Base-by-base conservation (phyloP, 192 early-diverging fungal species). In the Gryganskiella cystojenkinii region DNA sequence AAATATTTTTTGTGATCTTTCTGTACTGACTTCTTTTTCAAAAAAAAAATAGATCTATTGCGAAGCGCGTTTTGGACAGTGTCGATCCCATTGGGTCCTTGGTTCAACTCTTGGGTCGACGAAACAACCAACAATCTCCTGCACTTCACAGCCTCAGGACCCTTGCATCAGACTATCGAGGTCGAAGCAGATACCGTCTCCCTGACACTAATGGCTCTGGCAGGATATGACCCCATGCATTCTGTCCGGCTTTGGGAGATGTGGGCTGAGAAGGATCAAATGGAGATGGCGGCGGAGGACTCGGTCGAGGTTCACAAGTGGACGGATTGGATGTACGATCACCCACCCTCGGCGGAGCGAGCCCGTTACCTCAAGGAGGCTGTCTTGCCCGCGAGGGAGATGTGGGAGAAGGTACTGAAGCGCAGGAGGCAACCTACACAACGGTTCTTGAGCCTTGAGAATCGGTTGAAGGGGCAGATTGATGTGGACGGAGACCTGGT, bases 151-250 rank as follows among this genome's bases (percentile, higher is more conserved):
- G 52, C 73, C 19, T 62, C 63, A 53, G 58, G 64, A 28, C 66
- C 62, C 9, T 76, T 81, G 22, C 83, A 81, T 55, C 80, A 72
- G 56, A 70, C 55, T 11, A 70, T 80, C 9, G 84, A 87, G 57
- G 66, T 73, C 17, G 83, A 87, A 52, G 85, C 81, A 2, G 86
- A 87, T 49, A 65, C 82, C 1, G 83, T 88, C 13, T 83, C 85
- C 2, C 30, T 88, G 17, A 83, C 73, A 27, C 55, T 88, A 4
- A 59, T 88, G 68, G 87, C 87, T 0, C 73, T 83, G 56, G 85
- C 87, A n/a, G 87, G 87, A n/a, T 88, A 88, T 52, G 81, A 88
- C 56, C 87, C 87, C 13, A 79, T 69, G 54, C 71, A 71, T 24
- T 82, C 87, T 0, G 43, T 88, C 8, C 67, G 81, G 42, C 75